Percentiles rank a stretch among this genome's conserved stretches.
Evolutionary conservation across 2,329 filamentous ascomycete species (phyloP).

Genomic region (Chrysoporthe puriensis): DNA sequence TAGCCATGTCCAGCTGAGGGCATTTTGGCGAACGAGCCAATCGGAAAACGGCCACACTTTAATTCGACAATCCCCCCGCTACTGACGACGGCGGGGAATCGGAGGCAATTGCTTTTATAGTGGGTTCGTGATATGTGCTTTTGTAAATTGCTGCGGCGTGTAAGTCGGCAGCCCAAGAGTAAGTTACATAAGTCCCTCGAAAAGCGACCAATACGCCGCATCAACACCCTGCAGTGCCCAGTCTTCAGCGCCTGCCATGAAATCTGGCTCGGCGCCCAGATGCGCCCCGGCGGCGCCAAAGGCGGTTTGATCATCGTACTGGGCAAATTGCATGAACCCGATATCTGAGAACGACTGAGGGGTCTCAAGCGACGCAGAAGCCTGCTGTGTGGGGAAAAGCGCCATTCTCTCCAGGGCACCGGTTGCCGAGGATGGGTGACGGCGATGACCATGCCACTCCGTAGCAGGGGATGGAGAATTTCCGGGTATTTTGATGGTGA

Average conservation of each 20-base stretch:
- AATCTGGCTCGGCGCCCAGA: constrained; percentile 25
- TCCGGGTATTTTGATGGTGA: constrained; percentile 44
- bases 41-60: background rate
- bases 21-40: constrained; percentile 18
- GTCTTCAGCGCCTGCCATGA: constrained; percentile 32
- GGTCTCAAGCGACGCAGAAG: constrained; percentile 12
- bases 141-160: background rate
- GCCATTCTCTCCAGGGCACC: constrained; percentile 18
- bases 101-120: background rate
- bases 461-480: background rate
- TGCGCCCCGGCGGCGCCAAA: constrained; percentile 5
- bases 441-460: constrained; percentile 16
- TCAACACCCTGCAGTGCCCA: constrained; percentile 33
- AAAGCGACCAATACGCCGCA: constrained; percentile 32
- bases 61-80: background rate
- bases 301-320: constrained; percentile 18
- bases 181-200: constrained; percentile 24
- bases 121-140: background rate
- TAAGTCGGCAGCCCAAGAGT: background rate
- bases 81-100: background rate
- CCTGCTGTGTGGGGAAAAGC: constrained; percentile 21
- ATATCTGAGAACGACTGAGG: constrained; percentile 1
- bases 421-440: constrained; percentile 13
- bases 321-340: constrained; percentile 19
- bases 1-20: constrained; percentile 4